Evolutionary conservation across 352 stramenopile genomes (phyloP).

Genomic region (Phytopythium litorale): DNA sequence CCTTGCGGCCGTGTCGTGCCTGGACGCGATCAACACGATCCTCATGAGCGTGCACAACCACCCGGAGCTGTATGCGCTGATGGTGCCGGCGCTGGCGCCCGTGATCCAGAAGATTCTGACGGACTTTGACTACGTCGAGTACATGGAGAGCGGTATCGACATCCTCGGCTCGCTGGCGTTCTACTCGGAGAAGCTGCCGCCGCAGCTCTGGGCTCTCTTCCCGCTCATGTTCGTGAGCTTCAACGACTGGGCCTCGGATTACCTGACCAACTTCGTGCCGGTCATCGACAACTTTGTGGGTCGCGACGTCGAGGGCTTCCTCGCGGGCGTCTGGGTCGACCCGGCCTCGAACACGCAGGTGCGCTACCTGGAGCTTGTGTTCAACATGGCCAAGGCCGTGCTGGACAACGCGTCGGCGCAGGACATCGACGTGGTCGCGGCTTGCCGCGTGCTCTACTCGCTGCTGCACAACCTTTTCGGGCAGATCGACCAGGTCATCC

Average conservation of each 20-base stretch:
- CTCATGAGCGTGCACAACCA: conserved; percentile 81
- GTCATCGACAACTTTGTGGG: conserved; percentile 97
- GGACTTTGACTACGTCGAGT: conserved; percentile 96
- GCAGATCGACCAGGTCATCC: conserved; percentile 75
- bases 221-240: conserved; percentile 95
- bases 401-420: conserved; percentile 59
- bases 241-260: conserved; percentile 95
- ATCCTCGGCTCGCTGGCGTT: conserved; percentile 96
- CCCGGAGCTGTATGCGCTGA: conserved; percentile 79
- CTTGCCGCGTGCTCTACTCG: conserved; percentile 72
- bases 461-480: conserved; percentile 83
- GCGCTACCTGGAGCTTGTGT: conserved; percentile 76
- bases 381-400: conserved; percentile 74
- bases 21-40: conserved; percentile 86
- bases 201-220: conserved; percentile 95
- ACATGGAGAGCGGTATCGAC: conserved; percentile 95
- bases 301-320: conserved; percentile 69
- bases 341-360: conserved; percentile 35
- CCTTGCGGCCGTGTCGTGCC: conserved; percentile 91
- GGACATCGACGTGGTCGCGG: conserved; percentile 71
- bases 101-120: conserved; percentile 95
- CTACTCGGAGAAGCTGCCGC: conserved; percentile 91
- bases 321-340: conserved; percentile 45
- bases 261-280: conserved; percentile 94
- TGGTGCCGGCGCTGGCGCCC: conserved; percentile 93